Conservation (phyloP, 208 protist species). For the Acanthamoeba healyi region DNA sequence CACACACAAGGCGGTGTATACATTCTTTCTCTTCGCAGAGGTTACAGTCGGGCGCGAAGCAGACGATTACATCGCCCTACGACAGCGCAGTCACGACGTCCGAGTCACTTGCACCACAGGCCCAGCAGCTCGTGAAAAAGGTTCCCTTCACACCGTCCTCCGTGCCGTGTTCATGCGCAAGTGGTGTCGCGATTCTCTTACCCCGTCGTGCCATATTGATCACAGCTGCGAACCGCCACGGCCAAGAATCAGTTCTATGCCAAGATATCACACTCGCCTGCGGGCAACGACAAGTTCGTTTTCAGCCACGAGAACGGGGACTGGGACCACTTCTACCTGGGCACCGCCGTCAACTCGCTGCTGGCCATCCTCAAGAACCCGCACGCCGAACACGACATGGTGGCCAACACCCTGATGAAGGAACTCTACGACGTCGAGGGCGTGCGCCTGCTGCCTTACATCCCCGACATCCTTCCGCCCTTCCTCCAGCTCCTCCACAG, state of each 20-base stretch:
- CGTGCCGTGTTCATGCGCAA: neutral
- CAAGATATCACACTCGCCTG: neutral
- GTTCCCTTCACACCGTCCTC: conserved; percentile 64
- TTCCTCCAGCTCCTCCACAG: conserved; percentile 86
- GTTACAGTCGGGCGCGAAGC: neutral
- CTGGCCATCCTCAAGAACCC: conserved; percentile 89
- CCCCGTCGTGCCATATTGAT: neutral
- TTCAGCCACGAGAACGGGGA: conserved; percentile 83
- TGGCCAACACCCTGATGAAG: conserved; percentile 91
- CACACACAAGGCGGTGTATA: too few species aligned
- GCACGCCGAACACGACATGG: conserved; percentile 86
- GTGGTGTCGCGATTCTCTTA: neutral
- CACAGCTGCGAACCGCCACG: neutral
- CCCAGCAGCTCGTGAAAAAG: neutral
- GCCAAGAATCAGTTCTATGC: conserved; percentile 11
- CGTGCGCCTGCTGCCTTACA: conserved; percentile 90
- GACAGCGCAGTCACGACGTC: neutral
- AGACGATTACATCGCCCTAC: neutral
- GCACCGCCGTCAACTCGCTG: conserved; percentile 91
- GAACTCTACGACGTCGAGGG: conserved; percentile 92
- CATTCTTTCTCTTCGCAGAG: conserved; percentile 26
- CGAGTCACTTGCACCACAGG: neutral
- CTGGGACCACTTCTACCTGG: conserved; percentile 89
- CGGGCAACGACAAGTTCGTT: neutral
- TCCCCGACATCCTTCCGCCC: conserved; percentile 93